Conservation (phyloP, 371 early-diverging fungal species). For the Blakeslea trispora region DNA sequence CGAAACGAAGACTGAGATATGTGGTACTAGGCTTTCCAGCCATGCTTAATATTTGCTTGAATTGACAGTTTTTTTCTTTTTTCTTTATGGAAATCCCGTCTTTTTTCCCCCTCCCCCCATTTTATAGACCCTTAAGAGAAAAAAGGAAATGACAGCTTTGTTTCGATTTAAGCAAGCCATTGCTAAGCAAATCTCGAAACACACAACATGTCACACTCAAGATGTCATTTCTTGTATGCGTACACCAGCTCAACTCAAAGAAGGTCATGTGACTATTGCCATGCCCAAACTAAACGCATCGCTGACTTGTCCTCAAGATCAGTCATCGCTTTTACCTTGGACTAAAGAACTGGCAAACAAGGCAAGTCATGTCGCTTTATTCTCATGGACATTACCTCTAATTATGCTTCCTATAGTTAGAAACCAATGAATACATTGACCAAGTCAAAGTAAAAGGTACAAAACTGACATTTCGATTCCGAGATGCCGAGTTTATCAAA, state of each 20-base stretch:
- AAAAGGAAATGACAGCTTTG: constrained; percentile 11
- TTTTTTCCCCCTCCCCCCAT: too few relatives aligned
- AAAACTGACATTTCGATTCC: constrained; percentile 19
- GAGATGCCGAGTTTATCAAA: constrained; percentile 17
- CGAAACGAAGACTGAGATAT: too few relatives aligned
- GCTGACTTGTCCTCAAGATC: constrained; percentile 15
- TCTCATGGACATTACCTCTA: too few relatives aligned
- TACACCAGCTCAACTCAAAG: constrained; percentile 18
- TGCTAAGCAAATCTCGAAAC: constrained; percentile 36
- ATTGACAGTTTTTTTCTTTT: too few relatives aligned
- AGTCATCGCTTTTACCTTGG: constrained; percentile 58
- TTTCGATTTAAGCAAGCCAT: constrained; percentile 47
- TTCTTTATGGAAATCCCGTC: too few relatives aligned
- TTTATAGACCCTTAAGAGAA: too few relatives aligned
- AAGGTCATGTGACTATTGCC: constrained; percentile 32
- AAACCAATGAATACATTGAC: constrained; percentile 49
- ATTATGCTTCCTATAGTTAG: constrained; percentile 37
- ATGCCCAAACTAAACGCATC: constrained; percentile 26
- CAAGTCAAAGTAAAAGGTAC: constrained; percentile 5
- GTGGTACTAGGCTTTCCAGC: too few relatives aligned
- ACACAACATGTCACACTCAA: constrained; percentile 14
- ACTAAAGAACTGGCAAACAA: constrained; percentile 52
- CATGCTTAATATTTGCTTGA: too few relatives aligned
- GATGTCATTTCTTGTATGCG: constrained; percentile 17
- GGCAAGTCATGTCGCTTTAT: constrained; percentile 32